Evolutionary conservation across 169 alveolate species (phyloP).

Genomic region (Besnoitia besnoiti): DNA sequence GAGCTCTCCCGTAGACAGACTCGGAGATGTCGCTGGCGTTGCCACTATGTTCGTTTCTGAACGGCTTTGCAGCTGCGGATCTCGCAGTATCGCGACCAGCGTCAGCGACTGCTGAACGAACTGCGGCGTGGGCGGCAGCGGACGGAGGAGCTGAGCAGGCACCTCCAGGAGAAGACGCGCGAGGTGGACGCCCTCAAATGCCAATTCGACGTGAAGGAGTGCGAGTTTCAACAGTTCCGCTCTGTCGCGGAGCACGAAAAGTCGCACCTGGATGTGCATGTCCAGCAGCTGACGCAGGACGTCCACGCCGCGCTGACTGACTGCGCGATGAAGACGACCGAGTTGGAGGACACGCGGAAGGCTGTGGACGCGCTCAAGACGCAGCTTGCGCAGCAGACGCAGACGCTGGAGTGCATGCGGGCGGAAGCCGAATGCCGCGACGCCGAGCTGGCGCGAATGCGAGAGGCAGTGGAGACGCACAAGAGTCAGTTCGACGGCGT

Average conservation of each 20-base stretch:
- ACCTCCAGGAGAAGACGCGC: slow-evolving; percentile 17
- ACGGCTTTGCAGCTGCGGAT: neutral
- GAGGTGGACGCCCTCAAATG: neutral
- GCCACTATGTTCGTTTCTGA: neutral
- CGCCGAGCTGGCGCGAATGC: neutral
- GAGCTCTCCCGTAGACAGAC: too few species aligned
- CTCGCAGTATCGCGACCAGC: neutral
- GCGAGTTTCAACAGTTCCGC: neutral
- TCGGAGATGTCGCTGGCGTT: too few species aligned
- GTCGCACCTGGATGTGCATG: neutral
- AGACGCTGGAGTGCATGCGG: neutral
- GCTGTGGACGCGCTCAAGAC: neutral
- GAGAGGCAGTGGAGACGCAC: neutral
- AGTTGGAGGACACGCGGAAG: neutral
- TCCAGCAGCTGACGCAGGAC: neutral
- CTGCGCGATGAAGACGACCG: neutral
- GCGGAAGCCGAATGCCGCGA: neutral
- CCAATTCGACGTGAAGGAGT: neutral
- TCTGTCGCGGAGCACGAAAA: neutral
- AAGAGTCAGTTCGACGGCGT: neutral
- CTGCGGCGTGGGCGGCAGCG: neutral
- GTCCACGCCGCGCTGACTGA: neutral
- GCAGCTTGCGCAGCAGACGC: neutral
- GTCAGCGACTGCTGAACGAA: neutral
- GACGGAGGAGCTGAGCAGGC: neutral